phyloP scores from a whole-genome alignment of 352 stramenopile genomes.

The Pythium plurisporium region DNA sequence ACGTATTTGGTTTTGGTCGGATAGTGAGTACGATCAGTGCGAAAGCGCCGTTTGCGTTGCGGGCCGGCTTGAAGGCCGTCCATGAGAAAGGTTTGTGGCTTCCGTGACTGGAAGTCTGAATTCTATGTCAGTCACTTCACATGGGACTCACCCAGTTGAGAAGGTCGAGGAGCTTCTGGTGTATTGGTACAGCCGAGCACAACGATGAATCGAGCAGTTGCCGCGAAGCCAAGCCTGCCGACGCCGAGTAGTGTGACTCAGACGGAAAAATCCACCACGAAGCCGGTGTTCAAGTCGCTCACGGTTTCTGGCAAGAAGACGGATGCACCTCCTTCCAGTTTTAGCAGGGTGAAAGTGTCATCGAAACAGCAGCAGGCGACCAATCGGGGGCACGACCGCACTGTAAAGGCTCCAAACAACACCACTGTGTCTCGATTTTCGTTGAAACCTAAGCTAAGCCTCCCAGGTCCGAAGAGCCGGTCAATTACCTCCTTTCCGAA shows the following conservation, averaged over 20 bases:
- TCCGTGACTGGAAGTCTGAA: background rate
- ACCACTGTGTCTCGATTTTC: background rate
- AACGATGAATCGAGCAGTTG: background rate
- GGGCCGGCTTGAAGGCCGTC: background rate
- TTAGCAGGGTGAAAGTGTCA: background rate
- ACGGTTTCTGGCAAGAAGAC: background rate
- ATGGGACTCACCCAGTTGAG: slow-evolving; percentile 7
- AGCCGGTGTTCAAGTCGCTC: too few species aligned
- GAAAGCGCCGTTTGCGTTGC: slow-evolving; percentile 15
- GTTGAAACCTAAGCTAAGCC: too few species aligned
- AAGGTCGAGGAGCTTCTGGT: slow-evolving; percentile 2
- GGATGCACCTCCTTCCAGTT: background rate
- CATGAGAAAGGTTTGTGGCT: slow-evolving; percentile 12
- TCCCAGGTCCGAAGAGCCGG: too few species aligned
- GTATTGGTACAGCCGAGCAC: background rate
- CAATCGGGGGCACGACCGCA: too few species aligned
- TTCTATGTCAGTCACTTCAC: too few species aligned
- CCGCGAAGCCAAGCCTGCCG: background rate
- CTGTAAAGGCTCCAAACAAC: too few species aligned
- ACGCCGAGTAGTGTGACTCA: too few species aligned
- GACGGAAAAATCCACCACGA: too few species aligned
- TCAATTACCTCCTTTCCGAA: too few species aligned
- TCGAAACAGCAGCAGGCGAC: background rate
- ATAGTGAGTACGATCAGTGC: background rate
- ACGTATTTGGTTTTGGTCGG: background rate